Conservation (phyloP, 495 filamentous ascomycete genomes). For the Choiromyces venosus region DNA sequence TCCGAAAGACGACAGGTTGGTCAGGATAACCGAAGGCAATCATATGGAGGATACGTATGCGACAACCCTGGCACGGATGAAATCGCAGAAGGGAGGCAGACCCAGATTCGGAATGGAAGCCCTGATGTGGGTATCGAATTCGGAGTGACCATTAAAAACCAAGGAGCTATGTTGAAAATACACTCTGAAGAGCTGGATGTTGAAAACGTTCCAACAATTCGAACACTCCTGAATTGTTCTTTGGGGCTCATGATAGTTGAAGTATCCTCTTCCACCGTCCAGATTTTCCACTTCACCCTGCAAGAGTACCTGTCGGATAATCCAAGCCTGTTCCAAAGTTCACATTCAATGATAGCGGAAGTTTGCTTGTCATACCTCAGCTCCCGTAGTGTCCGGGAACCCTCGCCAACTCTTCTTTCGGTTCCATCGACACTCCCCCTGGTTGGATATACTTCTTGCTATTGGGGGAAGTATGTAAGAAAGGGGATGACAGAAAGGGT, state of each 20-base stretch:
- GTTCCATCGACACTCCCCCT: neutral
- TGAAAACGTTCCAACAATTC: neutral
- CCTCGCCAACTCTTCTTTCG: neutral
- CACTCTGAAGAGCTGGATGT: neutral
- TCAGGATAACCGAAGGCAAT: neutral
- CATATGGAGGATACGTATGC: neutral
- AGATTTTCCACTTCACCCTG: neutral
- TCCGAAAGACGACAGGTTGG: neutral
- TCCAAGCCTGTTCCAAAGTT: neutral
- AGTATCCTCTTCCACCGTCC: neutral
- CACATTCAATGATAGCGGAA: neutral
- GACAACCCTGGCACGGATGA: neutral
- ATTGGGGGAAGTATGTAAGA: neutral
- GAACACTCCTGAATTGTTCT: neutral
- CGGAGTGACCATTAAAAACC: neutral
- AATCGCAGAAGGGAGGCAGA: neutral
- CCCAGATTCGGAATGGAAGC: neutral
- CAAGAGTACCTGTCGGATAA: neutral
- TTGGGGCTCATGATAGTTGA: neutral
- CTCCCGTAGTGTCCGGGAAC: neutral
- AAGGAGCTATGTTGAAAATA: neutral
- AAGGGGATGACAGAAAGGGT: neutral
- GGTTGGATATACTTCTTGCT: neutral
- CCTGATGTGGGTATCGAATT: neutral
- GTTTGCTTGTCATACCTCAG: neutral